Base-by-base conservation (phyloP, 108 stramenopile species). In the Aurantiochytrium sp. region DNA sequence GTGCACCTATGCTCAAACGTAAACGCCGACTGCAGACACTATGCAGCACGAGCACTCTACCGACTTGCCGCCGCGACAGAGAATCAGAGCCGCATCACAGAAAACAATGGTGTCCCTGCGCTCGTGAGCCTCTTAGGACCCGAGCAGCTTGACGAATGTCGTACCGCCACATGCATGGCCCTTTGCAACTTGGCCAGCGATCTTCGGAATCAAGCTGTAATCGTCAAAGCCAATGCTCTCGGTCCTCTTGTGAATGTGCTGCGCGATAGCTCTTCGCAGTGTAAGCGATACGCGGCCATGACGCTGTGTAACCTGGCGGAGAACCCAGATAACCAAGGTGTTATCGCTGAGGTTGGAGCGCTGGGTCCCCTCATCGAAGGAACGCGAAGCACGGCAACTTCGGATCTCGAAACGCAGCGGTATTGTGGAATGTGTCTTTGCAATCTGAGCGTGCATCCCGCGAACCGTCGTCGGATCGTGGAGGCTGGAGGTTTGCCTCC, bases 371-470 rank as follows among this genome's bases (percentile, higher is more conserved):
- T 72, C 19, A 60, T 83, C n/a, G 51, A 53, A 43, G 76, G 76
- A 14, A 88, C 59, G 29, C 90, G 95, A 16, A 47, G 59, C 60
- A 91, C 93, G 44, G 72, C 90, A 47, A 92, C 92, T 55, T 87
- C 58, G 87, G 64, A 93, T 72, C 25, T 60, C 16, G 94, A 93
- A 6, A 89, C 91, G 44, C 90, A 83, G 49, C 89, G 94, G 49
- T 96, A 91, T 88, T 95, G 93, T 58, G 92, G 90, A 42, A 96
- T 95, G 95, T 92, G 94, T 29, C 51, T 96, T 14, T 91, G 93
- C 87, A 97, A 97, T 73, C 90, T 96, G 14, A 93, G 95, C 5
- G 93, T 93, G 58, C 88, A 95, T 87, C 83, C 93, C 14, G 73
- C 72, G 72, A 95, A 94, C 64, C 72, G 94, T n/a, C 87, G 87